Conservation (phyloP, 805 yeast genomes). For the Vanderwaltozyma polyspora region DNA sequence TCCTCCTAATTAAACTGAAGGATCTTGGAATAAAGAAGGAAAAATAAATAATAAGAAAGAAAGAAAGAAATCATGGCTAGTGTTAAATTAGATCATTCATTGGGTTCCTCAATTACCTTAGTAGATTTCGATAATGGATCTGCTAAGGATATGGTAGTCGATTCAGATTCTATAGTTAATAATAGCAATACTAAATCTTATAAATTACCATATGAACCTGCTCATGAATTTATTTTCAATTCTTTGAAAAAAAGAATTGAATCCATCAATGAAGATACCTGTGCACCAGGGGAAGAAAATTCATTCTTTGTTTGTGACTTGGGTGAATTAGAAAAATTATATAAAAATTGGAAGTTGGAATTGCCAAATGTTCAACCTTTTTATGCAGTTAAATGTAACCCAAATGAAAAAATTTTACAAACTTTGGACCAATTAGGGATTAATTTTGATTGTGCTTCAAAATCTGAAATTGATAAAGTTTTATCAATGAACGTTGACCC, state of each 20-base stretch:
- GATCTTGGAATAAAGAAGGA: too few relatives aligned
- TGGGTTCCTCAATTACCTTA: constrained; percentile 5
- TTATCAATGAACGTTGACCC: constrained; percentile 54
- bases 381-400: constrained; percentile 93
- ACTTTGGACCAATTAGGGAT: constrained; percentile 52
- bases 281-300: constrained; percentile 69
- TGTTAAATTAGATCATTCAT: not conserved
- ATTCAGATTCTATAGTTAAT: too few relatives aligned
- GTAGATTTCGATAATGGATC: constrained; percentile 3
- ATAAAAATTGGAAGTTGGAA: constrained; percentile 46
- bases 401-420: constrained; percentile 48
- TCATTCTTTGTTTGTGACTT: constrained; percentile 84
- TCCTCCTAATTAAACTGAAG: too few relatives aligned
- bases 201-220: constrained; percentile 20
- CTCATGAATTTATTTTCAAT: constrained; percentile 28
- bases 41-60: too few relatives aligned
- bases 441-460: constrained; percentile 90
- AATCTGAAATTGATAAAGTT: constrained; percentile 63
- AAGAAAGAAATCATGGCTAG: constrained; percentile 1
- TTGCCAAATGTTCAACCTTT: constrained; percentile 76
- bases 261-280: constrained; percentile 41
- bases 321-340: constrained; percentile 55
- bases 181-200: too few relatives aligned
- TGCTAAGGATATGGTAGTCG: not conserved
- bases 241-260: constrained; percentile 33